A percentile compares a stretch with the other conserved stretches of the same genome.
phyloP scores from a whole-genome alignment of 169 alveolate species.

The Cystoisospora suis region DNA sequence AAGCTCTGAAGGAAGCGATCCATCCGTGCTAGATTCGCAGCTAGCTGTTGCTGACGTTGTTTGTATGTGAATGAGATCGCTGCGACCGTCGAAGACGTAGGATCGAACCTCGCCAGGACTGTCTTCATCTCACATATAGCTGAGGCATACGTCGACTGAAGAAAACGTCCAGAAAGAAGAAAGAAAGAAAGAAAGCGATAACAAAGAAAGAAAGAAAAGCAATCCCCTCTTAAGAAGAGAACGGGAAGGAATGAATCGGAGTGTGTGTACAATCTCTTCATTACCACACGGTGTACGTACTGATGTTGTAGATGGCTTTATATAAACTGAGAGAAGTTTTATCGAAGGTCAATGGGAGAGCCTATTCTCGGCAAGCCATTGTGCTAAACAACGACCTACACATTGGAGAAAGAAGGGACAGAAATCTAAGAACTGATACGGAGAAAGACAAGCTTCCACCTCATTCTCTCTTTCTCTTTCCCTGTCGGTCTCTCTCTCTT shows the following conservation, averaged over 20 bases:
- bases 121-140: not conserved
- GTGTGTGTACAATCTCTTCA: not conserved
- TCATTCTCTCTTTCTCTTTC: not conserved
- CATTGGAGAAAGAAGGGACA: too few relatives aligned
- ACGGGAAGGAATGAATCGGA: not conserved
- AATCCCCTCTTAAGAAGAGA: not conserved
- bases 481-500: not conserved
- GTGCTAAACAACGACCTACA: too few relatives aligned
- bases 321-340: too few relatives aligned
- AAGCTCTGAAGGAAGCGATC: constrained; percentile 4
- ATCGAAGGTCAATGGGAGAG: too few relatives aligned
- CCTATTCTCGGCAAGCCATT: too few relatives aligned
- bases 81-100: constrained; percentile 33
- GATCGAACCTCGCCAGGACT: not conserved
- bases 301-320: not conserved
- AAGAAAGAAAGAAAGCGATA: not conserved
- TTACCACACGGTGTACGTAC: not conserved
- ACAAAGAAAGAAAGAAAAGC: not conserved
- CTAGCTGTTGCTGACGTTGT: constrained; percentile 32
- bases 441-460: not conserved
- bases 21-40: not conserved
- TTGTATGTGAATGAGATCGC: not conserved
- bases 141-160: not conserved
- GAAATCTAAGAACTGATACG: not conserved
- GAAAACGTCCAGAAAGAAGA: not conserved